Evolutionary conservation across 169 alveolate species (phyloP).

Genomic region (Babesia bigemina): DNA sequence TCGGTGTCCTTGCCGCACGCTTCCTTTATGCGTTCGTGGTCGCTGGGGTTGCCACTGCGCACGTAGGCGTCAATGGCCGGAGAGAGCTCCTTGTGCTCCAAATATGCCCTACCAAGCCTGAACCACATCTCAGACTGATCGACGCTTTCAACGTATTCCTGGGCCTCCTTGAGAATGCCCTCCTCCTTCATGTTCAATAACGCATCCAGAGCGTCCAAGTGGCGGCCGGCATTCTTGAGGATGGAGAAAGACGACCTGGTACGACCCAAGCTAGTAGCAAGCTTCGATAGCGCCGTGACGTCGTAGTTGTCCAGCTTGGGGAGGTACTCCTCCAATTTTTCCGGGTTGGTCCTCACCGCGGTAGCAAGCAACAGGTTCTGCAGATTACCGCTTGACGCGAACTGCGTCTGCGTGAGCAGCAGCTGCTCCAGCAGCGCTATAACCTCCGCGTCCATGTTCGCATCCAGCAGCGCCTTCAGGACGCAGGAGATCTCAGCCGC

Average conservation of each 20-base stretch:
- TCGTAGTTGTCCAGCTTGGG: slow-evolving; percentile 59
- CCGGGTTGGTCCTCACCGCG: slow-evolving; percentile 76
- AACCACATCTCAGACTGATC: slow-evolving; percentile 91
- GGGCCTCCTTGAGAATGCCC: slow-evolving; percentile 35
- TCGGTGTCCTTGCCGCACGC: slow-evolving; percentile 43
- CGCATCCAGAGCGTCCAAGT: slow-evolving; percentile 49
- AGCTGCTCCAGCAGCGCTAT: slow-evolving; percentile 85
- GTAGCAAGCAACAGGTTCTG: slow-evolving; percentile 79
- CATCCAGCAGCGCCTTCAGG: slow-evolving; percentile 97
- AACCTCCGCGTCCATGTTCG: slow-evolving; percentile 95
- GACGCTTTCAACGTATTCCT: slow-evolving; percentile 74
- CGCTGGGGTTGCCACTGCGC: slow-evolving; percentile 90
- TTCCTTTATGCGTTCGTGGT: slow-evolving; percentile 75
- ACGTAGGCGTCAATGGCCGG: slow-evolving; percentile 95
- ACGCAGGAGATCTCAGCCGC: slow-evolving; percentile 95
- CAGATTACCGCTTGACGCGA: slow-evolving; percentile 94
- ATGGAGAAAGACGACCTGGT: slow-evolving; percentile 34
- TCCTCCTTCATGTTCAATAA: slow-evolving; percentile 79
- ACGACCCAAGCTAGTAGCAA: slow-evolving; percentile 34
- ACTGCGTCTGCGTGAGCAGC: slow-evolving; percentile 83
- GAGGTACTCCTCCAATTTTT: slow-evolving; percentile 85
- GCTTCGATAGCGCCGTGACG: slow-evolving; percentile 50
- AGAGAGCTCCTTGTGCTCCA: slow-evolving; percentile 81
- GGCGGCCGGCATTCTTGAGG: slow-evolving; percentile 26
- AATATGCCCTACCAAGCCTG: slow-evolving; percentile 94